Percentiles rank a stretch among this genome's conserved stretches.
These are phyloP conservation scores for Wickerhamomyces ciferrii DNA, from an alignment of 805 yeast species.

Conservation along the genomic window DNA sequence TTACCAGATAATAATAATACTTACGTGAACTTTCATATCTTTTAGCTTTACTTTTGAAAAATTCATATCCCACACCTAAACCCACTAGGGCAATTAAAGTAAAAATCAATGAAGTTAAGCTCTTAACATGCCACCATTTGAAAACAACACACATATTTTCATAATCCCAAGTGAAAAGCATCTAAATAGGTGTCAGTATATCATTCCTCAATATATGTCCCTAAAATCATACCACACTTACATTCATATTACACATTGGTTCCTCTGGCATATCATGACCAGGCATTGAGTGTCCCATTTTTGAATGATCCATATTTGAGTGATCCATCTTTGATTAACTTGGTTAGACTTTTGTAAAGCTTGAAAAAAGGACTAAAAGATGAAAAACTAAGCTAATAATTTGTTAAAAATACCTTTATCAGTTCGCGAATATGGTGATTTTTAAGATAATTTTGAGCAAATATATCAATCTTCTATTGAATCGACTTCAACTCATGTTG, in stretches of 20 bases:
- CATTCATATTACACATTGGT: constrained; percentile 50
- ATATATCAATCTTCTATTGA: background rate
- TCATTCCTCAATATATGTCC: too few species aligned
- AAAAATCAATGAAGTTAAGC: constrained; percentile 42
- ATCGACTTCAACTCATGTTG: background rate
- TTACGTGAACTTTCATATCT: constrained; percentile 14
- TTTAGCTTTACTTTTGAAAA: constrained; percentile 28
- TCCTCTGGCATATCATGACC: constrained; percentile 21
- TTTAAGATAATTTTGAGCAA: background rate
- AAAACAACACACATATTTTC: constrained; percentile 68
- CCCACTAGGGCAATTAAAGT: constrained; percentile 44
- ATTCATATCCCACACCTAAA: constrained; percentile 59
- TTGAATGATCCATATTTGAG: constrained; percentile 16
- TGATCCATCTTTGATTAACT: constrained; percentile 5
- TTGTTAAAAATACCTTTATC: too few species aligned
- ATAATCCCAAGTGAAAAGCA: constrained; percentile 80
- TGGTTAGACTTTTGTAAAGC: background rate
- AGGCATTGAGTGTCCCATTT: constrained; percentile 18
- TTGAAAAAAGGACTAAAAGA: background rate
- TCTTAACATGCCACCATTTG: constrained; percentile 74
- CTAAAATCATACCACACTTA: constrained; percentile 19
- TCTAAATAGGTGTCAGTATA: too few species aligned
- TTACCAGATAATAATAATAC: constrained; percentile 4
- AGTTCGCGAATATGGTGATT: background rate
- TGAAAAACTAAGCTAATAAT: too few species aligned